Conservation (phyloP, 345 rosid genomes). For the Salix koriyanagi region DNA sequence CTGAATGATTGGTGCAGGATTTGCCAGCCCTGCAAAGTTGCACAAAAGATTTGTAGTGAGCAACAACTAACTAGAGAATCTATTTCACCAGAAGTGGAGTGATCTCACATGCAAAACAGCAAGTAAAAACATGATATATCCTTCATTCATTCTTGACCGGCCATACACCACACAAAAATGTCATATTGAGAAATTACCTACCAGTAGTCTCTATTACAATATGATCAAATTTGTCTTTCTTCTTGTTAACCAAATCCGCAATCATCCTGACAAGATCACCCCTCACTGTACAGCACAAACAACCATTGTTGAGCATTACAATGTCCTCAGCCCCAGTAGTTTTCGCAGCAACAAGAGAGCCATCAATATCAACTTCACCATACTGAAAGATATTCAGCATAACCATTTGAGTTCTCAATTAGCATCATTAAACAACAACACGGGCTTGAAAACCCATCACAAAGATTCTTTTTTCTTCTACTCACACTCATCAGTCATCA, state of each 20-base stretch:
- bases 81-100: background rate
- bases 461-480: background rate
- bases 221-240: constrained; percentile 86
- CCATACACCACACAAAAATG: background rate
- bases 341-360: constrained; percentile 90
- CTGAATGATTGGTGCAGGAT: constrained; percentile 96
- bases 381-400: constrained; percentile 40
- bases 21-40: constrained; percentile 68
- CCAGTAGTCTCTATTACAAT: constrained; percentile 95
- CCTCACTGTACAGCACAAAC: constrained; percentile 94
- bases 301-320: constrained; percentile 91
- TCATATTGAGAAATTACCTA: constrained; percentile 14
- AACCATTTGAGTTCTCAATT: background rate
- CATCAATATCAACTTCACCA: constrained; percentile 96
- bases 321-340: constrained; percentile 85
- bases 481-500: background rate
- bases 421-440: background rate
- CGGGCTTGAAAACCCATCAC: background rate
- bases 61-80: background rate
- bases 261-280: constrained; percentile 99
- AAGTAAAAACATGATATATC: background rate
- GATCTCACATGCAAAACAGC: background rate
- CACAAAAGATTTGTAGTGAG: background rate
- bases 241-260: constrained; percentile 64
- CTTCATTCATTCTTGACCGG: background rate